A percentile compares a stretch with the other conserved stretches of the same genome.
Conservation (phyloP, 768 basidiomycete species). For the Leccinum broughii region DNA sequence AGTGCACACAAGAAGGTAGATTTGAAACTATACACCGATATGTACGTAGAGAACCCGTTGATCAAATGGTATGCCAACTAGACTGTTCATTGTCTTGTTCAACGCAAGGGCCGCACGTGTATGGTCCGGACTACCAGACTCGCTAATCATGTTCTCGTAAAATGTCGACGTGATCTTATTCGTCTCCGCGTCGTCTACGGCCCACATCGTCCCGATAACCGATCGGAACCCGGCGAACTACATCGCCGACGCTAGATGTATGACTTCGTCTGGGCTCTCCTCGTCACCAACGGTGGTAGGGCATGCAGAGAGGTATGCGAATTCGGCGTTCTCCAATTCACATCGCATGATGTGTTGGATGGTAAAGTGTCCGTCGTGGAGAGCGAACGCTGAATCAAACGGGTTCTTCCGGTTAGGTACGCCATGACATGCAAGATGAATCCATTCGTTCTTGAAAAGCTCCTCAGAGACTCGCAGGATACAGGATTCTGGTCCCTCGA, state of each 20-base stretch:
- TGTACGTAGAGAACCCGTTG: neutral
- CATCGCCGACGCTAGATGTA: neutral
- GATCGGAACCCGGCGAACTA: neutral
- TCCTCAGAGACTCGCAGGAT: too few species aligned
- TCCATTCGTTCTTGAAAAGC: too few species aligned
- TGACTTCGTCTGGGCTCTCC: neutral
- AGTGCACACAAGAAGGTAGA: neutral
- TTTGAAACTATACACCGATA: neutral
- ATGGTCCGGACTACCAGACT: too few species aligned
- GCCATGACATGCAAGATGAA: too few species aligned
- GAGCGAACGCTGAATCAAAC: neutral
- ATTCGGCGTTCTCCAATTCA: neutral
- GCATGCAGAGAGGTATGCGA: neutral
- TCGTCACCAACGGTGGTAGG: neutral
- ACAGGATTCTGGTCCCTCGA: too few species aligned
- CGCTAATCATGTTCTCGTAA: too few species aligned
- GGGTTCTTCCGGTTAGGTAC: neutral
- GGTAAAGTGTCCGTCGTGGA: neutral
- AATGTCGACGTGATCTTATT: neutral
- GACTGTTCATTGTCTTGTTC: too few species aligned
- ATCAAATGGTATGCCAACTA: too few species aligned
- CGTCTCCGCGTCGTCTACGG: too few species aligned
- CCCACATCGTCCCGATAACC: neutral
- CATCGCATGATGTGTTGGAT: neutral
- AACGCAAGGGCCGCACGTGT: too few species aligned